Conservation (phyloP, 805 yeast genomes). For the Saccharomycopsis amapae region DNA sequence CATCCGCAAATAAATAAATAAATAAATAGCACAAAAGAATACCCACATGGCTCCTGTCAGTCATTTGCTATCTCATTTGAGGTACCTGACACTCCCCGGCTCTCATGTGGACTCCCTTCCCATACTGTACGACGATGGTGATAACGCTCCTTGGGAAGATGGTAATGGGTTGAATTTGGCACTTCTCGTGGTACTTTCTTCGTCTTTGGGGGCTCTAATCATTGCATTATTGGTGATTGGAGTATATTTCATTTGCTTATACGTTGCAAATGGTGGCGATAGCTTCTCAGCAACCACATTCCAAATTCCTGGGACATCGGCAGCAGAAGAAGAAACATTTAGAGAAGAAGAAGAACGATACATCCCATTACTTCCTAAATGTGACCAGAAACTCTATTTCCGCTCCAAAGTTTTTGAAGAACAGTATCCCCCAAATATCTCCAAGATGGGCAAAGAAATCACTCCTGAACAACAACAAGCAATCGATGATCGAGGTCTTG, state of each 20-base stretch:
- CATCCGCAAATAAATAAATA: not conserved
- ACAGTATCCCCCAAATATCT: conserved; percentile 12
- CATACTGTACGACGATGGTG: conserved; percentile 3
- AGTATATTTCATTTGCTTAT: conserved; percentile 18
- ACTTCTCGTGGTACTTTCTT: conserved; percentile 10
- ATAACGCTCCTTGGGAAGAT: conserved; percentile 2
- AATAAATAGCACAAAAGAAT: too few species aligned
- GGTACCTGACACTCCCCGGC: too few species aligned
- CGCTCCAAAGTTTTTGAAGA: conserved; percentile 7
- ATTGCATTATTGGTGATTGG: conserved; percentile 17
- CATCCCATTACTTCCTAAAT: conserved; percentile 5
- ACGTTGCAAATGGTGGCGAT: not conserved
- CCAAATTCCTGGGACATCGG: not conserved
- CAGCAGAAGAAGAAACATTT: conserved; percentile 6
- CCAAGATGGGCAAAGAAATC: conserved; percentile 15
- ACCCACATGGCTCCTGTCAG: conserved; percentile 3
- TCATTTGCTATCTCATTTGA: not conserved
- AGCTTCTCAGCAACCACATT: conserved; percentile 6
- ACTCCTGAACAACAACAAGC: conserved; percentile 12
- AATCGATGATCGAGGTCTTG: conserved; percentile 21
- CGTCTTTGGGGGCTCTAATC: conserved; percentile 15
- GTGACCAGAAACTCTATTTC: conserved; percentile 5
- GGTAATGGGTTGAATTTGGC: conserved; percentile 11
- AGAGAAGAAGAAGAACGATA: conserved; percentile 11
- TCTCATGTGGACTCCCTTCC: too few species aligned